Evolutionary conservation across 129 eudicot genomes (phyloP).

Genomic region (Helianthus tuberosus): DNA sequence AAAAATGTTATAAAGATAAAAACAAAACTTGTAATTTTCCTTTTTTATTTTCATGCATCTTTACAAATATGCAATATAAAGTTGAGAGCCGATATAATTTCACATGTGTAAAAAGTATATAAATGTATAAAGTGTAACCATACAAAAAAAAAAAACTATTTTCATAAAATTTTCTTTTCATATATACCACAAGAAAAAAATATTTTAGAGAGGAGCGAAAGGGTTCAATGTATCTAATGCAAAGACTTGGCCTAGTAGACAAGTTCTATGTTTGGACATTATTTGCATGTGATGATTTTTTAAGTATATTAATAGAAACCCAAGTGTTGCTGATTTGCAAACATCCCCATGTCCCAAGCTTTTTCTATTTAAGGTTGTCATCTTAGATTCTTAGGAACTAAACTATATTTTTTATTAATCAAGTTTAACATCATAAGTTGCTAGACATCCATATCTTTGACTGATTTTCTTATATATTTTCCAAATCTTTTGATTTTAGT

Average conservation of each 20-base stretch:
- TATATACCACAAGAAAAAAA: background rate
- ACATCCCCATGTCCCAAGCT: constrained; percentile 31
- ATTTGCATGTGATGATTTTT: constrained; percentile 36
- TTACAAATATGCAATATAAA: background rate
- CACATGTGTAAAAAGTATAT: too few relatives aligned
- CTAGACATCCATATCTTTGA: constrained; percentile 30
- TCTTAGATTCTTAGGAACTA: constrained; percentile 18
- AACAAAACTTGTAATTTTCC: too few relatives aligned
- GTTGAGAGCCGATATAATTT: background rate
- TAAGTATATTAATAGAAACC: constrained; percentile 26
- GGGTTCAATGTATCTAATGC: constrained; percentile 31
- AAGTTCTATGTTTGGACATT: constrained; percentile 32
- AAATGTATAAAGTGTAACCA: background rate
- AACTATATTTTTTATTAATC: constrained; percentile 12
- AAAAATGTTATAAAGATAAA: too few relatives aligned
- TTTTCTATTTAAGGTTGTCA: constrained; percentile 39
- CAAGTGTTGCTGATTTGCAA: constrained; percentile 40
- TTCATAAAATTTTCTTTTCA: background rate
- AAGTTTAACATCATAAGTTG: constrained; percentile 15
- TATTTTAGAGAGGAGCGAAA: background rate
- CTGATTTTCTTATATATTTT: constrained; percentile 9
- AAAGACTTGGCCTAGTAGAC: constrained; percentile 19
- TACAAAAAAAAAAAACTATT: background rate
- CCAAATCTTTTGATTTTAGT: constrained; percentile 19
- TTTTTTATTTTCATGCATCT: too few relatives aligned